A percentile compares a stretch with the other conserved stretches of the same genome.
Conservation (phyloP, 345 rosid genomes). For the Arabidopsis arenosa region DNA sequence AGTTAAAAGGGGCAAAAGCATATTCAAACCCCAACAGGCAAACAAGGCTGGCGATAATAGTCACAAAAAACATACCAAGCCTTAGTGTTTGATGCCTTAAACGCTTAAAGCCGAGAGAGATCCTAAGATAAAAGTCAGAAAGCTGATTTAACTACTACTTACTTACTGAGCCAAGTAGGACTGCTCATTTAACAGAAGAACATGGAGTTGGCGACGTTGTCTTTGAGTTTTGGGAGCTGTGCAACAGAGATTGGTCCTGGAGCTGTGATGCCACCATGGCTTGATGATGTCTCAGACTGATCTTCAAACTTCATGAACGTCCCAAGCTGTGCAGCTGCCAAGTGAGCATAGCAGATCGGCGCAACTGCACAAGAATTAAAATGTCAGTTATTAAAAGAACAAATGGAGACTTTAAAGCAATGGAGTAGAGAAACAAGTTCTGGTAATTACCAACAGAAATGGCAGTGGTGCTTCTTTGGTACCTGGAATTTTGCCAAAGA, state of each 20-base stretch:
- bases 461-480: constrained; percentile 47
- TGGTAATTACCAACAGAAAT: constrained; percentile 45
- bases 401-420: not conserved
- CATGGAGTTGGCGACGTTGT: constrained; percentile 42
- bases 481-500: constrained; percentile 32
- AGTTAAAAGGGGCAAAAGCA: constrained; percentile 9
- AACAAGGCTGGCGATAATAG: constrained; percentile 33
- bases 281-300: constrained; percentile 47
- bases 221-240: constrained; percentile 43
- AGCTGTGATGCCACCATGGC: constrained; percentile 46
- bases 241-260: constrained; percentile 36
- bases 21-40: constrained; percentile 16
- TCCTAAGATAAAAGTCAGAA: constrained; percentile 26
- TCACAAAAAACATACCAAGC: constrained; percentile 34
- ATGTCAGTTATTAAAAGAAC: not conserved
- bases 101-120: not conserved
- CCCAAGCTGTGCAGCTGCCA: constrained; percentile 48
- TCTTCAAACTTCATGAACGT: constrained; percentile 48
- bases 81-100: constrained; percentile 22
- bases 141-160: constrained; percentile 24
- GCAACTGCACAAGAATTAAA: constrained; percentile 31
- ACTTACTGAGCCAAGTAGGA: constrained; percentile 23
- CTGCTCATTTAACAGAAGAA: constrained; percentile 45
- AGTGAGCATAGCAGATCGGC: constrained; percentile 48
- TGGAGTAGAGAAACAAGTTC: not conserved